These are phyloP conservation scores for barrel medic (Medicago truncatula) DNA, from an alignment of 306 rosid genomes.

Conservation along the genomic window DNA sequence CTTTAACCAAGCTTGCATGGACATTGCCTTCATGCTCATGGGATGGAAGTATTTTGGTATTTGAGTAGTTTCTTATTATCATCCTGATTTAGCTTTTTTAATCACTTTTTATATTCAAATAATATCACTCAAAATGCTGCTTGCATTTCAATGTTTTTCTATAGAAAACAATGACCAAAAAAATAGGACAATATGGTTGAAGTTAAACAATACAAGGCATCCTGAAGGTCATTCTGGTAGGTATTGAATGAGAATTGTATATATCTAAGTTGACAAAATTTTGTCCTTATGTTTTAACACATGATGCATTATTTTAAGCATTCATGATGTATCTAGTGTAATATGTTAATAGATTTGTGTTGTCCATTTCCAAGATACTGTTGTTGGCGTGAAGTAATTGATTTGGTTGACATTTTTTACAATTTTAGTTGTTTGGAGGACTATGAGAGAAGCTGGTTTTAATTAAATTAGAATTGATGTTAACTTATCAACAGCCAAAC, in stretches of 20 bases:
- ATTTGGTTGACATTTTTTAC: conserved; percentile 44
- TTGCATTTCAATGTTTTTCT: neutral
- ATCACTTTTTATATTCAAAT: too few species aligned
- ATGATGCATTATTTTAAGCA: neutral
- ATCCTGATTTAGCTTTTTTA: neutral
- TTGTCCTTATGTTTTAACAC: conserved; percentile 4
- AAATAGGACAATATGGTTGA: conserved; percentile 1
- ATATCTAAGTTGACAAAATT: conserved; percentile 26
- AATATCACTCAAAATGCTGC: neutral
- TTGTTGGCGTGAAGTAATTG: conserved; percentile 44
- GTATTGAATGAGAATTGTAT: conserved; percentile 22
- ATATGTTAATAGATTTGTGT: conserved; percentile 27
- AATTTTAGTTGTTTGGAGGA: conserved; percentile 43
- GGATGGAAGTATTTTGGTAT: conserved; percentile 76
- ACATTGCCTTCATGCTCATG: conserved; percentile 80
- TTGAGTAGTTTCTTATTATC: conserved; percentile 45
- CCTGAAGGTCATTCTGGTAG: conserved; percentile 31
- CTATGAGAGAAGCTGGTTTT: conserved; percentile 24
- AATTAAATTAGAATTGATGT: conserved; percentile 35
- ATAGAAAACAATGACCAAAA: neutral
- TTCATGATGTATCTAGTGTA: neutral
- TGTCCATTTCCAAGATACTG: conserved; percentile 37
- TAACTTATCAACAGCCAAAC: conserved; percentile 45
- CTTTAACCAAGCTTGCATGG: conserved; percentile 71
- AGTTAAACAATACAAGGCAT: conserved; percentile 37